Conservation (phyloP, 2,329 filamentous ascomycete species). For the Penicillium glabrum region DNA sequence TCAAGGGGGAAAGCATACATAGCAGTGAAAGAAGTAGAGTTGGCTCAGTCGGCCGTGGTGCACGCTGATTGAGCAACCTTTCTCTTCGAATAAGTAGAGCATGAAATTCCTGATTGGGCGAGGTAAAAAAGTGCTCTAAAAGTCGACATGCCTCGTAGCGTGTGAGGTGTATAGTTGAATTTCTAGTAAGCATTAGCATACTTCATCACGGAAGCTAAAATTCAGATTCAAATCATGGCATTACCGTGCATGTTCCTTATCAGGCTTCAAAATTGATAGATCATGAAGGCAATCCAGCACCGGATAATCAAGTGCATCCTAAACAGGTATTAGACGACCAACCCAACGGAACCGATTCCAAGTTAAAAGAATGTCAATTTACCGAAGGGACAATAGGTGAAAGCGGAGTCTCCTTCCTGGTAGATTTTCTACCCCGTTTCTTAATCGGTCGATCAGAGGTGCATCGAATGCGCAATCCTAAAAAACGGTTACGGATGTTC, state of each 20-base stretch:
- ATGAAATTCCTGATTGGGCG: constrained; percentile 6
- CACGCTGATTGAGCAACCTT: background rate
- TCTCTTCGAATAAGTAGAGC: constrained; percentile 1
- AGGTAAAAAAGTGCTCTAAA: constrained; percentile 5
- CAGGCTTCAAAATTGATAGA: constrained; percentile 1
- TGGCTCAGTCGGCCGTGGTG: constrained; percentile 3
- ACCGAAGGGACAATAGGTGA: background rate
- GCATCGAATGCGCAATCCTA: constrained; percentile 4
- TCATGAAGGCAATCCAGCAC: constrained; percentile 4
- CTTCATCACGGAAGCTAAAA: too few relatives aligned
- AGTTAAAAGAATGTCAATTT: background rate
- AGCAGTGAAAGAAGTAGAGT: constrained; percentile 2
- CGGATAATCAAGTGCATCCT: constrained; percentile 4
- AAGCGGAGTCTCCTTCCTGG: background rate
- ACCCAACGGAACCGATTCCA: background rate
- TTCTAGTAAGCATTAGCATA: background rate
- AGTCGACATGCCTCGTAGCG: constrained; percentile 7
- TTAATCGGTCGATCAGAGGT: constrained; percentile 3
- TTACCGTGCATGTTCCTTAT: constrained; percentile 2
- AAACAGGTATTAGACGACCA: background rate
- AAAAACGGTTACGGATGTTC: background rate
- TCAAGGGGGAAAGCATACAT: background rate
- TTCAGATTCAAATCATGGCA: background rate
- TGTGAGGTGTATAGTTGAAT: background rate
- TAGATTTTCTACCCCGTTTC: constrained; percentile 3